Evolutionary conservation across 768 basidiomycete genomes (phyloP), one percentile per base, ranked within the genome.

Genomic region (Hygrophoropsis aurantiaca): DNA sequence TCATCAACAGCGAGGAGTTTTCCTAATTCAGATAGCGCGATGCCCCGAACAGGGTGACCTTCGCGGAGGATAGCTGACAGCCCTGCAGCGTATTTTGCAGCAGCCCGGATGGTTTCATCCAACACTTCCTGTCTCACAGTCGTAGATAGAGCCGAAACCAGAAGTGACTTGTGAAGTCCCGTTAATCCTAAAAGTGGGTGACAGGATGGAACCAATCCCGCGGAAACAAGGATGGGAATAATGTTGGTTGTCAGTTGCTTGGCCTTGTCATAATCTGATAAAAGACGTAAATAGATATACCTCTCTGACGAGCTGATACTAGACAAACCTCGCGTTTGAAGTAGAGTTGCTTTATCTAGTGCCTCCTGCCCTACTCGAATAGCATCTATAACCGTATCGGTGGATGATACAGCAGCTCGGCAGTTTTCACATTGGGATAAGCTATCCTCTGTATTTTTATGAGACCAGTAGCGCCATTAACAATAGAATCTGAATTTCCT

Each of bases 1-100:
- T 91, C 89, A 55, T 92, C 88, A 0, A 92, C 85, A 0, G 81
- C 80, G 5, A 94, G 73, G 6, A 93, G 68, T 67, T 92, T 94
- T 0, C 88, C 91, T 5, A 90, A 72, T 61, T 94, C 92, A 3
- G 85, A 82, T 7, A 85, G 68, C 4, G 87, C 82, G 19, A 94
- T 69, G 0, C 80, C 90, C 1, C 88, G 76, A 1, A 87, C 77
- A 0, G 94, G 92, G 61, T 95, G 93, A 2, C 87, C 87, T 9
- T 70, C 62, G 0, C 70, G 64, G 15, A 91, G 74, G 2, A 89
- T 59, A 11, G 59, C 63, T 4, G 66, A 60, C 5, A 91, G 57
- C 1, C 84, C 92, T 0, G 74, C 67, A 18, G 69, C 70, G 9
- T 78, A 71, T 36, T 77, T 75, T 13, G 77, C 75, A 1, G 84